Percentiles rank a stretch among this genome's conserved stretches.
These are phyloP conservation scores for Chaetoscypha palmicola DNA, from an alignment of 2,329 filamentous ascomycete species.

Conservation along the genomic window DNA sequence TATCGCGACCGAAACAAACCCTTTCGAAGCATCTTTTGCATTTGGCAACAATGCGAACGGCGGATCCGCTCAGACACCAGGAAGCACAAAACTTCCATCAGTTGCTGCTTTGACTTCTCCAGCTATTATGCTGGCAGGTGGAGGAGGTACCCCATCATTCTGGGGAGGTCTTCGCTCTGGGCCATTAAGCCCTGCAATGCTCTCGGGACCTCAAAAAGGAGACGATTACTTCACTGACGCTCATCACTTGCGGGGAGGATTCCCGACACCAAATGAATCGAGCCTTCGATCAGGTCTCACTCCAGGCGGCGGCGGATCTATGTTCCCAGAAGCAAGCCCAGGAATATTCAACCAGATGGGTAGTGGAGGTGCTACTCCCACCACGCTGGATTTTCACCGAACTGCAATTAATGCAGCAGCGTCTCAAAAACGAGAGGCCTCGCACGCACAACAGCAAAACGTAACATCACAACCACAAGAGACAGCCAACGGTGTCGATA, in stretches of 20 bases:
- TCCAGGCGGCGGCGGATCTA: constrained; percentile 89
- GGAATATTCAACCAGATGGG: constrained; percentile 73
- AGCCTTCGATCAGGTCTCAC: constrained; percentile 86
- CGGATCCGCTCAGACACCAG: constrained; percentile 72
- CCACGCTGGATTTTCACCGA: constrained; percentile 88
- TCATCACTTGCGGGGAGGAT: constrained; percentile 70
- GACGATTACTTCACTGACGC: constrained; percentile 86
- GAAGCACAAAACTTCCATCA: constrained; percentile 74
- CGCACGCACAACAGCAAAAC: constrained; percentile 29
- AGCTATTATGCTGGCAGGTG: constrained; percentile 69
- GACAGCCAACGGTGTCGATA: constrained; percentile 31
- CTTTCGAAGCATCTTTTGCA: constrained; percentile 92
- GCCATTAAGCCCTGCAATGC: constrained; percentile 93
- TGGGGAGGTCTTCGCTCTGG: constrained; percentile 86
- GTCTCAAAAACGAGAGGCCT: constrained; percentile 47
- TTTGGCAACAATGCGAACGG: constrained; percentile 36
- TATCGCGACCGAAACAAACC: constrained; percentile 80
- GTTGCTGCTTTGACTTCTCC: constrained; percentile 89
- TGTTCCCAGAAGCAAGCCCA: constrained; percentile 90
- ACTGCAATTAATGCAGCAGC: constrained; percentile 79
- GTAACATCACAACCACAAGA: constrained; percentile 49
- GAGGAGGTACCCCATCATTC: constrained; percentile 65
- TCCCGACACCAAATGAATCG: constrained; percentile 94
- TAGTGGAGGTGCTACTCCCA: constrained; percentile 77
- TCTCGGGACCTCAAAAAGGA: constrained; percentile 63